Base-by-base conservation (phyloP, 129 eudicot species). In the Flaveria linearis region DNA sequence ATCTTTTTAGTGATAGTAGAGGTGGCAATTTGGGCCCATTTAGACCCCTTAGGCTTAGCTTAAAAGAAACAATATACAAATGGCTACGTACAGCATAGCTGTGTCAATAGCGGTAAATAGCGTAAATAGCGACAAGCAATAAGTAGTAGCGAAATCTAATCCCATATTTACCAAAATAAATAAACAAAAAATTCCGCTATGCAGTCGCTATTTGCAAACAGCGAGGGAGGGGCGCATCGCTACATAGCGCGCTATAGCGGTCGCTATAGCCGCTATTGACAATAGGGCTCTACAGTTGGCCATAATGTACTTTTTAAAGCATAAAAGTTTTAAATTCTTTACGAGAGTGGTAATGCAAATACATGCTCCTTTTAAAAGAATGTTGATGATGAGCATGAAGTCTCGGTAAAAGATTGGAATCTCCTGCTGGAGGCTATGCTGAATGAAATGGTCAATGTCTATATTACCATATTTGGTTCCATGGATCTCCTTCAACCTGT, bases 401-500 rank as follows among this genome's bases (percentile, higher is more conserved):
- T 83, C 22, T 72, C 77, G 74, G 90, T 84, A 76, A 79, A 79
- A 69, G 87, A 87, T 23, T 91, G 96, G 96, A 80, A 80, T 43
- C 71, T 57, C 47, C 72, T 88, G 64, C 80, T 86, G 72, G 97
- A 91, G 7, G 81, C 90, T 11, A 66, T 83, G 81, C 71, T 87
- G 87, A 84, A 81, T 62, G 85, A 78, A 74, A 85, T 89, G 82
- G 87, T 91, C 71, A 51, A 81, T 50, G 60, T 86, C 36, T 88
- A 88, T 84, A 77, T 66, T 75, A 80, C 84, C 55, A 55, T 94
- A 51, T 94, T 87, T 86, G 98, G 98, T 72, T 91, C 98, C 7
- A 22, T 77, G 49, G 91, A 90, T 83, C 90, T 87, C 41, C 77
- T 84, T 73, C 87, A 82, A 84, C 80, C 57, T 75, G 97, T 91